Conservation (phyloP, 768 basidiomycete species). For the Cystoderma amianthinum region DNA sequence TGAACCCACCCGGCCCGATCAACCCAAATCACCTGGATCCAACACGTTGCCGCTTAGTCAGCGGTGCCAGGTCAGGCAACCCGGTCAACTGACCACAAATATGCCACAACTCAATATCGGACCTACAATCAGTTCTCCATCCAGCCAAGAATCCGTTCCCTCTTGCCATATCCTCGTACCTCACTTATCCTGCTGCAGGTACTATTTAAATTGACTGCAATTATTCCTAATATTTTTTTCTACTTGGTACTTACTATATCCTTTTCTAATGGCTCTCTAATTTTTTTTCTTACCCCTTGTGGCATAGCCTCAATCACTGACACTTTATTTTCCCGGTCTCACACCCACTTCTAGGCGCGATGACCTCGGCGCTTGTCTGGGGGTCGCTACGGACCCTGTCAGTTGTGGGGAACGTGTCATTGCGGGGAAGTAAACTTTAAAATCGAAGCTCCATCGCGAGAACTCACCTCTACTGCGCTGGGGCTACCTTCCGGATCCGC, state of each 20-base stretch:
- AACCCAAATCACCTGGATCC: constrained; percentile 1
- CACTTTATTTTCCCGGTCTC: constrained; percentile 1
- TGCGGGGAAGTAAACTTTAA: background rate
- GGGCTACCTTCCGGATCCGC: background rate
- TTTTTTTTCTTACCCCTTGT: background rate
- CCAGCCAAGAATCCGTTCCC: no score
- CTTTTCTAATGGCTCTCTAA: background rate
- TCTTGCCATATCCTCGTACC: no score
- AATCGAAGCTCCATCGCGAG: background rate
- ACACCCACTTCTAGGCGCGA: background rate
- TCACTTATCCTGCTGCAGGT: no score
- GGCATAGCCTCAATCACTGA: no score
- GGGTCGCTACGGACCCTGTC: background rate
- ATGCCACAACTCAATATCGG: background rate
- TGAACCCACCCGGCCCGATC: background rate
- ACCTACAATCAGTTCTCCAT: background rate
- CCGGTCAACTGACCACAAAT: constrained; percentile 2
- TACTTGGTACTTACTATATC: background rate
- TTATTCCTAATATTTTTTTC: background rate
- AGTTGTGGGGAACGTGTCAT: background rate
- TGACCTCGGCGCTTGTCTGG: background rate
- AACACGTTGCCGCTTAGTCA: constrained; percentile 1
- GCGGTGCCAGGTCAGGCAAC: background rate
- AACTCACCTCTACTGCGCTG: no score
- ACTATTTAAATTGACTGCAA: background rate